A percentile compares a stretch with the other conserved stretches of the same genome.
Evolutionary conservation across 2,329 filamentous ascomycete genomes (phyloP).

Genomic region (Triangularia setosa): DNA sequence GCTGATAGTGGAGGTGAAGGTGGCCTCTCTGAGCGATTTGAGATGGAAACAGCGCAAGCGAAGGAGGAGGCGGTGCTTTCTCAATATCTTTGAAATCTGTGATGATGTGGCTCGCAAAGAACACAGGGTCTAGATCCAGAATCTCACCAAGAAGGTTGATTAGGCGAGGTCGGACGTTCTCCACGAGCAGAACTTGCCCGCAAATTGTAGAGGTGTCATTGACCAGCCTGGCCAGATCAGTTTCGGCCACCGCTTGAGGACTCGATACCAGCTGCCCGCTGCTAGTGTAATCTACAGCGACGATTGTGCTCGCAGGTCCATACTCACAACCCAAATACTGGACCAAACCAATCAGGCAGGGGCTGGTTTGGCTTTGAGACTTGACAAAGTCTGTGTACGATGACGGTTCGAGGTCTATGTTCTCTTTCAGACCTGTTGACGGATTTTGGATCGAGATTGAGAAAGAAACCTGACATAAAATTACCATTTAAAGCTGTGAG

Average conservation of each 20-base stretch:
- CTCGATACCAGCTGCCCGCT: background rate
- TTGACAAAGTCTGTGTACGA: slow-evolving; percentile 11
- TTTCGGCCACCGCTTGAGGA: background rate
- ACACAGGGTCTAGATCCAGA: slow-evolving; percentile 22
- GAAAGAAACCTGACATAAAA: no score
- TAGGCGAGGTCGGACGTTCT: slow-evolving; percentile 16
- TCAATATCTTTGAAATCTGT: slow-evolving; percentile 21
- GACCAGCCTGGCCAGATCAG: slow-evolving; percentile 1
- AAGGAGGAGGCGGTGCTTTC: slow-evolving; percentile 19
- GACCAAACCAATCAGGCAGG: slow-evolving; percentile 3
- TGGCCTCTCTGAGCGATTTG: slow-evolving; percentile 12
- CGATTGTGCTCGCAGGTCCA: slow-evolving; percentile 4
- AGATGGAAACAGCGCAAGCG: slow-evolving; percentile 18
- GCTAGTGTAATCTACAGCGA: background rate
- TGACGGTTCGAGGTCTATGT: background rate
- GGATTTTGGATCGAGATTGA: no score
- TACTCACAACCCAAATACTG: background rate
- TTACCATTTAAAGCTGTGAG: no score
- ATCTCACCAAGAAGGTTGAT: slow-evolving; percentile 14
- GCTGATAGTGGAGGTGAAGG: slow-evolving; percentile 23
- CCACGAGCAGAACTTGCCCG: slow-evolving; percentile 20
- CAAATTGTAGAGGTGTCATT: slow-evolving; percentile 6
- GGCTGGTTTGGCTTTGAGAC: slow-evolving; percentile 7
- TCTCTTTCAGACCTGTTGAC: background rate
- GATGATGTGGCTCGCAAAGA: slow-evolving; percentile 21